Base-by-base conservation (phyloP, 345 rosid genomes). In the Aquilaria sinensis region DNA sequence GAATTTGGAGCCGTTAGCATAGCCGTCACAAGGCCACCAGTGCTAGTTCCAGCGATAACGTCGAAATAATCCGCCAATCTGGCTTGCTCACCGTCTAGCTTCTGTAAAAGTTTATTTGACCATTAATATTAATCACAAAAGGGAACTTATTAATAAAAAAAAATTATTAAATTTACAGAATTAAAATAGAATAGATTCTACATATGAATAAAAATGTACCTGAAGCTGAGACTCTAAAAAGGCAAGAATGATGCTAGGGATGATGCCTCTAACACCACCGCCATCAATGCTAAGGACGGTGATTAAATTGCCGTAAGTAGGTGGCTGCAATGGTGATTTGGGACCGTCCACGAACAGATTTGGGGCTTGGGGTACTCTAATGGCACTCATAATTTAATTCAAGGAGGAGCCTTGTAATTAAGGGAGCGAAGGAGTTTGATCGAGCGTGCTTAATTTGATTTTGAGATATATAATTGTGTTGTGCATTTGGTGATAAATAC, bases 231-330 rank as follows among this genome's bases (percentile, higher is more conserved):
- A 68, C 69, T 88, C 95, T 6, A 88, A 72, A 56, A 71, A 76
- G 47, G 75, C 71, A 37, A 88, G 87, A 51, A 88, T 80, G 14
- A 76, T 74, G 37, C 78, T 86, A 0, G 91, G 91, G 33, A 88
- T 79, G 56, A 88, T 70, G 45, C 95, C 95, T 71, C 91, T 75
- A 10, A 85, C 62, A 2, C 95, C 95, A 48, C 95, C 91, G 14
- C 95, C 95, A 47, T 88, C 91, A 45, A 85, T 85, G 76, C 87
- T 81, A 29, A 88, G 91, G 47, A 88, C 64, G 9, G 87, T 88
- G 51, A 88, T 61, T 16, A 74, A 61, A 51, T 74, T 61, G 60
- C 87, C 85, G 33, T 57, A 66, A 23, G 84, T 70, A 31, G 86
- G 84, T 52, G 83, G 84, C 37, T 77, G 78, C 0, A 71, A 16